Percentiles rank a stretch among this genome's conserved stretches.
These are phyloP conservation scores for Rosa persica DNA, from an alignment of 306 rosid genomes.

Conservation along the genomic window DNA sequence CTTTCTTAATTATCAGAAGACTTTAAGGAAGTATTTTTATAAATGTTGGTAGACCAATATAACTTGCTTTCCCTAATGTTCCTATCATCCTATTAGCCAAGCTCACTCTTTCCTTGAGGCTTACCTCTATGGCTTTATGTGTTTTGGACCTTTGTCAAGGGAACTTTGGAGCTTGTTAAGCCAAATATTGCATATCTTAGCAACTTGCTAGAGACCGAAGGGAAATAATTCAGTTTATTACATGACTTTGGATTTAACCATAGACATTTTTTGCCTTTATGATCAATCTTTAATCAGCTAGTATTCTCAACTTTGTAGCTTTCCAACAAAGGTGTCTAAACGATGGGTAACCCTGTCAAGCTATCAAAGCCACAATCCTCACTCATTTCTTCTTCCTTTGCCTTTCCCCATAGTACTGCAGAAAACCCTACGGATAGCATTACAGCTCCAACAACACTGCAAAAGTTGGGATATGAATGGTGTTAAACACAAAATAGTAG, in stretches of 20 bases:
- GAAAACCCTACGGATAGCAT: conserved; percentile 56
- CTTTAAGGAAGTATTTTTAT: neutral
- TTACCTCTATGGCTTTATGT: neutral
- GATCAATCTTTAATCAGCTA: neutral
- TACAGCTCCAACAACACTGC: conserved; percentile 54
- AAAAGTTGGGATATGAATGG: conserved; percentile 3
- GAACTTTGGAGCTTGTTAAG: neutral
- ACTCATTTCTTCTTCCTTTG: conserved; percentile 34
- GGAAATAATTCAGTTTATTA: neutral
- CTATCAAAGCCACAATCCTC: conserved; percentile 1
- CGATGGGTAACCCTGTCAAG: neutral
- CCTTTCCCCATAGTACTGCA: conserved; percentile 58
- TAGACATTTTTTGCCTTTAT: neutral
- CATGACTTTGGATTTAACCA: neutral
- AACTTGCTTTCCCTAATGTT: neutral
- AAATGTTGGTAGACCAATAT: neutral
- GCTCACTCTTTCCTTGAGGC: neutral
- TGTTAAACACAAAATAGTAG: too few species aligned
- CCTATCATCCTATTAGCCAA: neutral
- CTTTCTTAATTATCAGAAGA: neutral
- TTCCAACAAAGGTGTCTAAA: conserved; percentile 29
- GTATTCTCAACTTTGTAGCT: neutral
- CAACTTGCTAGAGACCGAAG: neutral
- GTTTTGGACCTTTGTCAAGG: neutral
- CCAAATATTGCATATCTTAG: neutral